A percentile compares a stretch with the other conserved stretches of the same genome.
Conservation (phyloP, 192 early-diverging fungal genomes). For the Backusella tarrabulga region DNA sequence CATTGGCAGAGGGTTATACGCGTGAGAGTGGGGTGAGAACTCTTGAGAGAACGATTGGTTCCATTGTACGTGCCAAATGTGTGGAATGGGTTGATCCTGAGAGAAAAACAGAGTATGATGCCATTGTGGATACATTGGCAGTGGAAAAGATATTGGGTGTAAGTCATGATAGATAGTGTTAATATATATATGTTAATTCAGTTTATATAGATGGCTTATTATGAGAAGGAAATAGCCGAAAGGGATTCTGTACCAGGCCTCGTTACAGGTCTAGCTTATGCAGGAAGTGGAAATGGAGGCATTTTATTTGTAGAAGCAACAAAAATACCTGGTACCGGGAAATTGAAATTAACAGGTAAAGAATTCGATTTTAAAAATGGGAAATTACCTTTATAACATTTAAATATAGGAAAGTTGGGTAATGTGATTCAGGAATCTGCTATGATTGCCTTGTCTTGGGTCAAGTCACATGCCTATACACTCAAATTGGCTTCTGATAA, state of each 20-base stretch:
- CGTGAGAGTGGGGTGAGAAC: slow-evolving; percentile 80
- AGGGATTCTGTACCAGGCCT: slow-evolving; percentile 65
- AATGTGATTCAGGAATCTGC: slow-evolving; percentile 88
- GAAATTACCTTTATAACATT: too few species aligned
- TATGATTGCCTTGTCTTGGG: slow-evolving; percentile 72
- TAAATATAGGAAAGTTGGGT: slow-evolving; percentile 56
- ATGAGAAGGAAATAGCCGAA: slow-evolving; percentile 69
- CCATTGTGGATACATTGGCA: slow-evolving; percentile 41
- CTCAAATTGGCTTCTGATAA: slow-evolving; percentile 48
- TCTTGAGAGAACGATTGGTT: slow-evolving; percentile 74
- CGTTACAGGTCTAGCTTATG: slow-evolving; percentile 82
- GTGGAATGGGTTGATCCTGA: slow-evolving; percentile 49
- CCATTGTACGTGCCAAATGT: slow-evolving; percentile 66
- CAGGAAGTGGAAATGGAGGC: slow-evolving; percentile 65
- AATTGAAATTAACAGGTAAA: slow-evolving; percentile 58
- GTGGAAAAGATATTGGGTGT: slow-evolving; percentile 70
- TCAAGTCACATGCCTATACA: slow-evolving; percentile 62
- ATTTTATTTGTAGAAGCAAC: slow-evolving; percentile 81
- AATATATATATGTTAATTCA: too few species aligned
- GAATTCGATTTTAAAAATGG: too few species aligned
- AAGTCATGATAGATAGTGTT: background rate
- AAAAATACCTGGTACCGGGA: slow-evolving; percentile 71
- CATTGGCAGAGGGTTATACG: slow-evolving; percentile 69
- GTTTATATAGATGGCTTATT: slow-evolving; percentile 45
- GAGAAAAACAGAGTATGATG: slow-evolving; percentile 37